Base-by-base conservation (phyloP, 768 basidiomycete genomes). In the Kwoniella pini region DNA sequence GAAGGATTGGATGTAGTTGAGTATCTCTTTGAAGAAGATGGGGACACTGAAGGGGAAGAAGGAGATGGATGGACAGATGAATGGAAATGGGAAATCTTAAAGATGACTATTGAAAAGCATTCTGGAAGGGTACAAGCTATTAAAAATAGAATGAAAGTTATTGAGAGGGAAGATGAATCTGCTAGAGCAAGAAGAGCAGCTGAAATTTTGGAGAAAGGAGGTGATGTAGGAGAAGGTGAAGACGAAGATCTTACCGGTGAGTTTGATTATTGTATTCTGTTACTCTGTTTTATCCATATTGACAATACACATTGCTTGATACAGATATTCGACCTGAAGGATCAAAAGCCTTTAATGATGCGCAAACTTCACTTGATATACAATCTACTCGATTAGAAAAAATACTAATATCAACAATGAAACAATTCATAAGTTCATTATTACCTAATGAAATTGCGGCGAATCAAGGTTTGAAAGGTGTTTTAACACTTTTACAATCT, bases 101-200 rank as follows among this genome's bases (percentile, higher is more conserved):
- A 85, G 75, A 86, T 85, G 17, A 90, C 88, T 1, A 74, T 97
- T 64, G 89, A 94, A 72, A 96, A 97, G 80, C 88, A 91, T 4
- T 90, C 91, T 74, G 93, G 93, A 12, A 82, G 93, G 27, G 90
- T 95, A 24, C 83, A 86, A 61, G 85, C 87, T 42, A 88, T 91
- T 19, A 83, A 87, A 74, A 81, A 85, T 62, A 89, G 88, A 74
- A 86, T 94, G 4, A 83, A 84, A 0, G 82, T 82, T 6, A 78
- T 96, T 68, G 83, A 89, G 75, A 90, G 90, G 78, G 93, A 94
- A 71, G 92, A 93, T 31, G 92, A 96, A 66, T 89, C 90, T 63
- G 87, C 84, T 19, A 83, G 87, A 26, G 93, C 90, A 21, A 83
- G 85, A 31, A 54, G 69, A 46, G 71, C 69, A 2, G 79, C 79